Percentiles rank a stretch among this genome's conserved stretches.
Evolutionary conservation across 257 asterid species (phyloP).

Genomic region (Solanum arcanum): DNA sequence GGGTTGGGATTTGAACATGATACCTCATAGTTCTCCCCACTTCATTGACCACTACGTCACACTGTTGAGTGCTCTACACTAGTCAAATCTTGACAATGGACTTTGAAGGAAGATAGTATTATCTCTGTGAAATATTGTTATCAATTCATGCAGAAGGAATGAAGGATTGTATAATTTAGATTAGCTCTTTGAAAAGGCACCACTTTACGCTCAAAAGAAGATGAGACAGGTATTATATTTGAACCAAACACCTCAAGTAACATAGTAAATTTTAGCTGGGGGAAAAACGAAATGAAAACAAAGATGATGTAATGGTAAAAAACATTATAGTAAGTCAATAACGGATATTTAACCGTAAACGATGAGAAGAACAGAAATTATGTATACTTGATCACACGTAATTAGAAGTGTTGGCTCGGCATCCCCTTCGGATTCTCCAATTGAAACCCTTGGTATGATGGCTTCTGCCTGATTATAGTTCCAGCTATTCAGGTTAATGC

Average conservation of each 20-base stretch:
- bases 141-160: not conserved
- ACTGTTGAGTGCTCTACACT: not conserved
- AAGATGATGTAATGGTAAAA: not conserved
- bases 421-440: conserved; percentile 40
- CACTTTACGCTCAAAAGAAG: not conserved
- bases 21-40: not conserved
- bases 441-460: conserved; percentile 45
- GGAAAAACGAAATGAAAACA: not conserved
- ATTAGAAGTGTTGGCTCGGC: conserved; percentile 67
- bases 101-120: not conserved
- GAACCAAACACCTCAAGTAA: not conserved
- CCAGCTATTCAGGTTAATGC: conserved; percentile 18
- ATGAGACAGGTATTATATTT: not conserved
- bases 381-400: conserved; percentile 91
- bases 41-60: not conserved
- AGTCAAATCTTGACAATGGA: not conserved
- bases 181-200: not conserved
- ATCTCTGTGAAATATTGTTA: not conserved
- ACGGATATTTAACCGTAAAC: conserved; percentile 7
- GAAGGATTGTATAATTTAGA: not conserved
- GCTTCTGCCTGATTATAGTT: conserved; percentile 69
- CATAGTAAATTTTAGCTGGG: not conserved
- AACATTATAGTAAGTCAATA: not conserved
- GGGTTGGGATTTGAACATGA: not conserved
- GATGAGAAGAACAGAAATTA: conserved; percentile 16